A percentile compares a stretch with the other conserved stretches of the same genome.
Conservation (phyloP, 179 eudicot species). For the Spergularia azorica region DNA sequence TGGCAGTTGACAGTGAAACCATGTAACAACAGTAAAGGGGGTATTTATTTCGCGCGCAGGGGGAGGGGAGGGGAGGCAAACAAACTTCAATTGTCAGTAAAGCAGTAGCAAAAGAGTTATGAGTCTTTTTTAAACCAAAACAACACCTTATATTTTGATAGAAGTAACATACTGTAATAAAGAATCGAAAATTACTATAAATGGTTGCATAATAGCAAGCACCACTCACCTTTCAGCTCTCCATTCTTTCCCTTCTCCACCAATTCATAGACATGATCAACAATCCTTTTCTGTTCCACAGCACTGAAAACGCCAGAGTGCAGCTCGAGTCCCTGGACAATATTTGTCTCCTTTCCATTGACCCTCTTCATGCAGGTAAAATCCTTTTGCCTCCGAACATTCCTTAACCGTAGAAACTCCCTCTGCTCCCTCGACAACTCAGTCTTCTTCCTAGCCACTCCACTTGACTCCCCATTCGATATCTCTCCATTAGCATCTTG, state of each 20-base stretch:
- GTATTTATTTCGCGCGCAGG: background rate
- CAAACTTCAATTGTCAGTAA: background rate
- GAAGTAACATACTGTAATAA: background rate
- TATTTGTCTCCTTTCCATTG: conserved; percentile 62
- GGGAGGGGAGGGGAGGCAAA: no score
- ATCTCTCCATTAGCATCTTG: conserved; percentile 13
- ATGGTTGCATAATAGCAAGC: background rate
- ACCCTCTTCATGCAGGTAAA: conserved; percentile 73
- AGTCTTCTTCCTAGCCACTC: conserved; percentile 39
- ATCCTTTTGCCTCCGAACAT: conserved; percentile 76
- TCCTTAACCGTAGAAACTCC: conserved; percentile 63
- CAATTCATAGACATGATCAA: conserved; percentile 56
- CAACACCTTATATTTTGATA: background rate
- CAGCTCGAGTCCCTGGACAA: conserved; percentile 89
- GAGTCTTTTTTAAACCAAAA: background rate
- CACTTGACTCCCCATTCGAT: conserved; percentile 15
- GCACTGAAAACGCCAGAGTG: conserved; percentile 88
- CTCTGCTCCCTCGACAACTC: conserved; percentile 65
- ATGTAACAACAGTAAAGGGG: no score
- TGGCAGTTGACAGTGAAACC: no score
- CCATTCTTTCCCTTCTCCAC: conserved; percentile 71
- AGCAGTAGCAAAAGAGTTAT: background rate
- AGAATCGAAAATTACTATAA: background rate
- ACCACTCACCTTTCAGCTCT: conserved; percentile 69
- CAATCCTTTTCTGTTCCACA: conserved; percentile 83